Conservation (phyloP, 768 basidiomycete genomes). For the Rhodosporidiobolus sp. region DNA sequence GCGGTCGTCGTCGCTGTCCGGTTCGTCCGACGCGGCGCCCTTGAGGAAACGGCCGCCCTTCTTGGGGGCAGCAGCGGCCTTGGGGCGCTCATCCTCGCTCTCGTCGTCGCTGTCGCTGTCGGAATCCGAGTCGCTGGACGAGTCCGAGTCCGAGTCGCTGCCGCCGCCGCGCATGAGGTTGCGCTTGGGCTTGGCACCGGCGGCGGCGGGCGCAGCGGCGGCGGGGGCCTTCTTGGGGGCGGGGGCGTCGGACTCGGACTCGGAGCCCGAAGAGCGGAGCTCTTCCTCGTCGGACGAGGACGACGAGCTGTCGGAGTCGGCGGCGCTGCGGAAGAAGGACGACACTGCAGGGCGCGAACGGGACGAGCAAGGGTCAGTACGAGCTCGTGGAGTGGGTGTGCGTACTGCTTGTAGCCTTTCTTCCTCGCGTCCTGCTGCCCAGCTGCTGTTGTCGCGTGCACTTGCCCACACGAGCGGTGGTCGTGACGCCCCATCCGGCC, state of each 20-base stretch:
- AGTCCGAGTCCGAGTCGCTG: constrained; percentile 66
- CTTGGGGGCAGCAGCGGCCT: constrained; percentile 45
- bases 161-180: constrained; percentile 78
- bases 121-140: constrained; percentile 65
- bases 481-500: not conserved
- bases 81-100: constrained; percentile 59
- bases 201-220: not conserved
- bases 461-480: not conserved
- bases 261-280: constrained; percentile 48
- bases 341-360: constrained; percentile 24
- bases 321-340: constrained; percentile 46
- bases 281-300: constrained; percentile 44
- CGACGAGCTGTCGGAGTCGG: constrained; percentile 52
- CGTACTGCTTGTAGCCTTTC: not conserved
- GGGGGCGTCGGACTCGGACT: constrained; percentile 56
- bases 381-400: not conserved
- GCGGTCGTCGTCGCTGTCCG: constrained; percentile 64
- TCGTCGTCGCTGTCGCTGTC: constrained; percentile 65
- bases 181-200: constrained; percentile 30
- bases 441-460: not conserved
- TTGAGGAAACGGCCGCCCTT: constrained; percentile 51
- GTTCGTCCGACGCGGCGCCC: constrained; percentile 56
- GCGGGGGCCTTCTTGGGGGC: constrained; percentile 21
- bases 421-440: no score
- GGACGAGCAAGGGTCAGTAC: constrained; percentile 1